Conservation (phyloP, 2,329 filamentous ascomycete species). For the Didymella lethalis region DNA sequence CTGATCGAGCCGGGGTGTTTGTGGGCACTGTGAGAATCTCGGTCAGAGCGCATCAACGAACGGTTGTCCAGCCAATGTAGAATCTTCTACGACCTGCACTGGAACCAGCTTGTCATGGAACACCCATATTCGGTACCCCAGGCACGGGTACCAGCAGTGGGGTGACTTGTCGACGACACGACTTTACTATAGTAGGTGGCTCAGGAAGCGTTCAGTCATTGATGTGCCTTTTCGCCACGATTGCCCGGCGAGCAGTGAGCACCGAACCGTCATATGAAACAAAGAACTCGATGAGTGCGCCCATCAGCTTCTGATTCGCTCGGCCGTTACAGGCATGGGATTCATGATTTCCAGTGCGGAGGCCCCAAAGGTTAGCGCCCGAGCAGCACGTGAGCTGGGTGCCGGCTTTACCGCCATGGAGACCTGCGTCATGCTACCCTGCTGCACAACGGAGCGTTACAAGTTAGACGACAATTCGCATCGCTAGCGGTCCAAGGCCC, state of each 20-base stretch:
- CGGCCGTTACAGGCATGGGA: slow-evolving; percentile 16
- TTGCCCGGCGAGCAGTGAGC: slow-evolving; percentile 4
- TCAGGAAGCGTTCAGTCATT: slow-evolving; percentile 8
- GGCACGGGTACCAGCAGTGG: slow-evolving; percentile 7
- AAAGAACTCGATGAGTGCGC: not conserved
- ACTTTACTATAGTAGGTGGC: slow-evolving; percentile 13
- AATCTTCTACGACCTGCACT: not conserved
- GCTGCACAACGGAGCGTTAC: slow-evolving; percentile 19
- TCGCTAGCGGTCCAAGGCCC: slow-evolving; percentile 17
- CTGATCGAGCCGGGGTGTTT: slow-evolving; percentile 8
- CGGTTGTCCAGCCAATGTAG: slow-evolving; percentile 13
- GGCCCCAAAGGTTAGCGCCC: slow-evolving; percentile 19
- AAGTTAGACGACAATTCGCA: slow-evolving; percentile 15
- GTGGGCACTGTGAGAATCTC: slow-evolving; percentile 14
- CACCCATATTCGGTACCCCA: slow-evolving; percentile 3
- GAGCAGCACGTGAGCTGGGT: slow-evolving; percentile 16
- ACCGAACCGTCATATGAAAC: not conserved
- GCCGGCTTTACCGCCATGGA: slow-evolving; percentile 15
- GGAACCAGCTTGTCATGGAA: not conserved
- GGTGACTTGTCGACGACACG: slow-evolving; percentile 15
- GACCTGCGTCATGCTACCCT: slow-evolving; percentile 19
- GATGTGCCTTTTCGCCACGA: slow-evolving; percentile 8
- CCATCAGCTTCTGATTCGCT: slow-evolving; percentile 7
- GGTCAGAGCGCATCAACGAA: slow-evolving; percentile 6
- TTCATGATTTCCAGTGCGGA: slow-evolving; percentile 19